Conservation (phyloP, 2,329 filamentous ascomycete genomes). For the Exophiala sp. region DNA sequence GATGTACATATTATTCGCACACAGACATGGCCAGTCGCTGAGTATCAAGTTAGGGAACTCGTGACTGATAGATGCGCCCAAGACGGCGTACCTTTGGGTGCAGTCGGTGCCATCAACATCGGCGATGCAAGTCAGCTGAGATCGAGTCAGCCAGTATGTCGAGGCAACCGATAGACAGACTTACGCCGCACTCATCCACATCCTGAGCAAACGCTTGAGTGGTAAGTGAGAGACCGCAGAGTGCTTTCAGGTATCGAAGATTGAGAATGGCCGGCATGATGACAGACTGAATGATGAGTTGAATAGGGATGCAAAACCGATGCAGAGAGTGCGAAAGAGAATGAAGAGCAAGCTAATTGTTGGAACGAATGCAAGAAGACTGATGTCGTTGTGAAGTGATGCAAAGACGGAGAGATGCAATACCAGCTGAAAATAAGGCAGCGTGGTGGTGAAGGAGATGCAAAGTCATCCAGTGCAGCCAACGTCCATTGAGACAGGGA, state of each 20-base stretch:
- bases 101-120: slow-evolving; percentile 25
- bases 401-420: no score
- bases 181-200: slow-evolving; percentile 23
- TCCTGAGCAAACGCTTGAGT: slow-evolving; percentile 11
- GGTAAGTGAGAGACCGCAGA: not conserved
- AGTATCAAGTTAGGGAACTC: not conserved
- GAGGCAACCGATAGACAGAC: not conserved
- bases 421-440: no score
- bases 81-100: slow-evolving; percentile 16
- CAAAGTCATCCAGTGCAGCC: no score
- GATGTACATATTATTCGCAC: slow-evolving; percentile 22
- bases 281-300: not conserved
- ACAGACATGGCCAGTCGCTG: slow-evolving; percentile 28
- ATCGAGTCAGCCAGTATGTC: no score
- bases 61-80: no score
- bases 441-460: no score
- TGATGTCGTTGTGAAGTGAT: not conserved
- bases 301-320: no score
- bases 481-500: no score
- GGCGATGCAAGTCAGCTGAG: slow-evolving; percentile 23
- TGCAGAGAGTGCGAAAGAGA: no score
- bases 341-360: no score
- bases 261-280: not conserved
- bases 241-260: not conserved
- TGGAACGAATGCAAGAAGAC: not conserved